Evolutionary conservation across 305 asterid species (phyloP).

Genomic region (Fraxinus platypoda): DNA sequence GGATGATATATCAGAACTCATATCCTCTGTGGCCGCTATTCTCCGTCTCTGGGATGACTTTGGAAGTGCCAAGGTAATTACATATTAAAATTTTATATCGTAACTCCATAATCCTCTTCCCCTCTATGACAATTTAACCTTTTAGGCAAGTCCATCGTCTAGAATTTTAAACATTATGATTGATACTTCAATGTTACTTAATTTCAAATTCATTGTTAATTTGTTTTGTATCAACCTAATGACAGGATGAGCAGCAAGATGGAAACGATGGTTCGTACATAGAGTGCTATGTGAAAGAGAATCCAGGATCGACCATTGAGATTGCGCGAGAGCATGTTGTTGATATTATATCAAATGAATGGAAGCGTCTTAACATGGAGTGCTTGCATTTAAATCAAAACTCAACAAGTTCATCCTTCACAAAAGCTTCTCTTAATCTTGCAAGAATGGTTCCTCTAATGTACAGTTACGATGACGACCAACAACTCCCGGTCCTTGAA

Average conservation of each 20-base stretch:
- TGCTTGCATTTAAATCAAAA: slow-evolving; percentile 24
- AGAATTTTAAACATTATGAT: background rate
- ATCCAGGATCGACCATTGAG: slow-evolving; percentile 7
- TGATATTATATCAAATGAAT: slow-evolving; percentile 33
- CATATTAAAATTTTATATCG: background rate
- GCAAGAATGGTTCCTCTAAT: slow-evolving; percentile 54
- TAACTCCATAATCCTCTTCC: background rate
- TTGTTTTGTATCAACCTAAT: background rate
- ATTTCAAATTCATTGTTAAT: background rate
- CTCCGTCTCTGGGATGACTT: slow-evolving; percentile 54
- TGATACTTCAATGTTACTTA: background rate
- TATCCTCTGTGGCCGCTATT: slow-evolving; percentile 36
- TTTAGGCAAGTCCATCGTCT: background rate
- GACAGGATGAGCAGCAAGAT: slow-evolving; percentile 44
- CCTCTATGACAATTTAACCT: background rate
- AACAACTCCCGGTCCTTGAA: slow-evolving; percentile 34
- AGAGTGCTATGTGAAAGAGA: slow-evolving; percentile 36
- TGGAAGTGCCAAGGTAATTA: slow-evolving; percentile 45
- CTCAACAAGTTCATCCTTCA: slow-evolving; percentile 18
- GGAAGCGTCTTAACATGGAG: slow-evolving; percentile 47
- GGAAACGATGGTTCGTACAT: slow-evolving; percentile 48
- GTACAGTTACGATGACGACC: slow-evolving; percentile 42
- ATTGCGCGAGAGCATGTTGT: slow-evolving; percentile 25
- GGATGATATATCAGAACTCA: slow-evolving; percentile 14
- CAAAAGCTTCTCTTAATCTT: slow-evolving; percentile 40